Conservation (phyloP, 352 stramenopile species). For the Thraustochytrium striatum region DNA sequence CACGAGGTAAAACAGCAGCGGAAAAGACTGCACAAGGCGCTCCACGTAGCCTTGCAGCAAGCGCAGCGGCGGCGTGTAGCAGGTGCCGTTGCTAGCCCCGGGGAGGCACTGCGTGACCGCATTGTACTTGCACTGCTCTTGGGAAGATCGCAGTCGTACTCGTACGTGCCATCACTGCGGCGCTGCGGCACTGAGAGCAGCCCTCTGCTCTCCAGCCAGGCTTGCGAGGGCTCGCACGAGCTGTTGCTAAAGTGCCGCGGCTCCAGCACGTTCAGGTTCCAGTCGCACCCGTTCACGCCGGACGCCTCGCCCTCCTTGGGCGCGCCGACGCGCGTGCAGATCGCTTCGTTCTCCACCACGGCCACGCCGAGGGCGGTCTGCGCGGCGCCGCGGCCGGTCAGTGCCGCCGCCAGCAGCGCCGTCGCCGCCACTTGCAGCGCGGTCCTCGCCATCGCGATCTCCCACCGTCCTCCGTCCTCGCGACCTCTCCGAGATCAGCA, state of each 20-base stretch:
- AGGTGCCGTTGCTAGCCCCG: neutral
- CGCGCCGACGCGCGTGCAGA: conserved; percentile 27
- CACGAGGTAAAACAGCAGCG: neutral
- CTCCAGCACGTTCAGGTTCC: conserved; percentile 39
- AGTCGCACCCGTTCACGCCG: neutral
- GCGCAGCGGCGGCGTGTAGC: conserved; percentile 34
- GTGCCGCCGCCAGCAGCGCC: neutral
- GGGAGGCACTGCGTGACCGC: neutral
- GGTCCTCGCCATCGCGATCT: too few species aligned
- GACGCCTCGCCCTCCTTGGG: neutral
- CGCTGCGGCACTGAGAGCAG: neutral
- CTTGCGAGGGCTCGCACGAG: conserved; percentile 44
- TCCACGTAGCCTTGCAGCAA: conserved; percentile 8
- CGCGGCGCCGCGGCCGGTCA: neutral
- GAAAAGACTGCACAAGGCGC: conserved; percentile 1
- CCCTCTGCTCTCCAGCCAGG: conserved; percentile 13
- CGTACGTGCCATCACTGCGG: neutral
- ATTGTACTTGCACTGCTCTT: conserved; percentile 8
- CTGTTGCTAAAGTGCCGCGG: conserved; percentile 17
- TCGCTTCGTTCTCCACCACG: conserved; percentile 23
- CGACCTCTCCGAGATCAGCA: too few species aligned
- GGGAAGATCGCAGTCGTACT: too few species aligned
- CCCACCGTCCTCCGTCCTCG: too few species aligned
- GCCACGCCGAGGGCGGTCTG: too few species aligned
- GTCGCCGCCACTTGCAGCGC: too few species aligned